Conservation (phyloP, 1,284 basidiomycete species). For the Ustilago hordei region DNA sequence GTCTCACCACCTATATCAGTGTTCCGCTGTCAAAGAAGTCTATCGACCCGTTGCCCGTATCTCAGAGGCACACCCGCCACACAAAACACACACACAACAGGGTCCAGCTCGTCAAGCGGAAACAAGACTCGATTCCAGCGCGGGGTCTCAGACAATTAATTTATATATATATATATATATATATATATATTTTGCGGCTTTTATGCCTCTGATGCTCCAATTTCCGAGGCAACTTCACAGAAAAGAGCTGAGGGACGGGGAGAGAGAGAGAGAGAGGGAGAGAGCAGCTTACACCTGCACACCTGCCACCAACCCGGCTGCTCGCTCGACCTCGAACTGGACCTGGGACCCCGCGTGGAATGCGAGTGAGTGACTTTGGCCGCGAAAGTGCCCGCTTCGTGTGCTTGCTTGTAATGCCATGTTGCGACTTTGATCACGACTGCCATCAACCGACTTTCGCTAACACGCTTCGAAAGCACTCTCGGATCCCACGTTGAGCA, state of each 20-base stretch:
- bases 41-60: background rate
- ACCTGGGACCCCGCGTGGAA: background rate
- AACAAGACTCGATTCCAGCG: constrained; percentile 10
- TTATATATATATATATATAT: too few species aligned
- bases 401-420: too few species aligned
- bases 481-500: background rate
- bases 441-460: background rate
- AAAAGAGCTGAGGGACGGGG: background rate
- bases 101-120: constrained; percentile 33
- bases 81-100: background rate
- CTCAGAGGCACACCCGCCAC: background rate
- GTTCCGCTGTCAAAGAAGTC: background rate
- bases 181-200: constrained; percentile 14
- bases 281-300: background rate
- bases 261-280: background rate
- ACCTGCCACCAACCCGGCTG: background rate
- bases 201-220: constrained; percentile 8
- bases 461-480: background rate
- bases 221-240: background rate
- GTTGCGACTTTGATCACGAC: too few species aligned
- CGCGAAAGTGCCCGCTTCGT: background rate
- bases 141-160: background rate
- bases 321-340: background rate
- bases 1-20: background rate
- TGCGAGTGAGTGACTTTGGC: background rate